A percentile compares a stretch with the other conserved stretches of the same genome.
These are phyloP conservation scores for Pythium coloratum DNA, from an alignment of 352 stramenopile species.

Conservation along the genomic window DNA sequence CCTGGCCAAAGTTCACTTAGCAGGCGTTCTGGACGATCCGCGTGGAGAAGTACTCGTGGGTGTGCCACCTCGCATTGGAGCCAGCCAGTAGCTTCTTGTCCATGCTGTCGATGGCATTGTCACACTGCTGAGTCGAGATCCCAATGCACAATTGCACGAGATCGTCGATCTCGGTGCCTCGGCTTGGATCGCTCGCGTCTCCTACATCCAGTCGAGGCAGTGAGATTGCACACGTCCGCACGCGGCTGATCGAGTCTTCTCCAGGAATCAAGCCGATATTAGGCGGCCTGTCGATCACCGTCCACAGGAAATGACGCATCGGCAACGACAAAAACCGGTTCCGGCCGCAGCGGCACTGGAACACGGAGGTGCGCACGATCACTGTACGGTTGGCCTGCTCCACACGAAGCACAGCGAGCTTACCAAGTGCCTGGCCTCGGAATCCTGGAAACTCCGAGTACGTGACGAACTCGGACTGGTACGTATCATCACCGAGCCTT, in stretches of 20 bases:
- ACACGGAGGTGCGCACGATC: not conserved
- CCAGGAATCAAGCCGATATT: not conserved
- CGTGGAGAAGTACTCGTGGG: not conserved
- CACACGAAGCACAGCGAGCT: not conserved
- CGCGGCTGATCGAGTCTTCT: slow-evolving; percentile 1
- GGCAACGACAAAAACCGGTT: not conserved
- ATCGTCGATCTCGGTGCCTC: not conserved
- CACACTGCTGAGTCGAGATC: slow-evolving; percentile 1
- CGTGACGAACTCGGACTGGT: slow-evolving; percentile 1
- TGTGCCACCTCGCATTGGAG: too few relatives aligned
- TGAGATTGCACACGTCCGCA: not conserved
- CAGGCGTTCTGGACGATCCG: too few relatives aligned
- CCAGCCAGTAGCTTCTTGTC: slow-evolving; percentile 6
- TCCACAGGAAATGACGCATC: slow-evolving; percentile 8
- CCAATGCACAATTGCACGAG: not conserved
- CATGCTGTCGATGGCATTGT: not conserved
- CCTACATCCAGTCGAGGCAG: slow-evolving; percentile 1
- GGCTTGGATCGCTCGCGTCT: not conserved
- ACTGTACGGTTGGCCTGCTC: slow-evolving; percentile 1
- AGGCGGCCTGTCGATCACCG: not conserved
- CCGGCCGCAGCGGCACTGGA: not conserved
- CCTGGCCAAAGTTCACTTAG: too few relatives aligned
- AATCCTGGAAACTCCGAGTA: not conserved
- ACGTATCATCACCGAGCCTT: not conserved
- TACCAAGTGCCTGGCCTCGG: not conserved